Conservation (phyloP, 2,329 filamentous ascomycete species). For the Diaporthe nobilis region DNA sequence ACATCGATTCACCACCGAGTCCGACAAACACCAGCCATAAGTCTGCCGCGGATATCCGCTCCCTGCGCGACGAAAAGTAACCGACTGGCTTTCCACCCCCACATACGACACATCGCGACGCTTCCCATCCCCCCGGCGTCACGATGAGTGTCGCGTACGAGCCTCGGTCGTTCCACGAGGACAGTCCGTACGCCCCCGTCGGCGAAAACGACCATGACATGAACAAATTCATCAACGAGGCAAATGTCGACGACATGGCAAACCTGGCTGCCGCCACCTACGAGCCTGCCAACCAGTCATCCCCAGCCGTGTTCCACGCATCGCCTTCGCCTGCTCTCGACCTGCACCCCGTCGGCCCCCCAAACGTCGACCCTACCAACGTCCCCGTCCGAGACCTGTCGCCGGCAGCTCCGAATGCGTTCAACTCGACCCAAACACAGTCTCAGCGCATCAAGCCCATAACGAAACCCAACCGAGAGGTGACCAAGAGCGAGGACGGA, state of each 20-base stretch:
- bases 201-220: slow-evolving; percentile 50
- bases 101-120: not conserved
- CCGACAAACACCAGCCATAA: not conserved
- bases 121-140: not conserved
- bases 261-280: slow-evolving; percentile 51
- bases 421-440: slow-evolving; percentile 42
- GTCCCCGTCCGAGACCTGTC: slow-evolving; percentile 51
- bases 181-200: slow-evolving; percentile 63
- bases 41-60: not conserved
- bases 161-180: slow-evolving; percentile 62
- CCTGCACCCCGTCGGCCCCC: slow-evolving; percentile 48
- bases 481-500: slow-evolving; percentile 76
- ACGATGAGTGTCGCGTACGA: slow-evolving; percentile 68
- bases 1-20: not conserved
- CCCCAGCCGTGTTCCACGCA: slow-evolving; percentile 52
- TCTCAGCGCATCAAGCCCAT: slow-evolving; percentile 65
- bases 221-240: slow-evolving; percentile 49
- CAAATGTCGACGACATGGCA: slow-evolving; percentile 54
- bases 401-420: slow-evolving; percentile 46
- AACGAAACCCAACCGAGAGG: slow-evolving; percentile 70
- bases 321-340: slow-evolving; percentile 56
- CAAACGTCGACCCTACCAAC: slow-evolving; percentile 46
- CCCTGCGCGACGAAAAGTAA: not conserved
- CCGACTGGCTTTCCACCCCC: slow-evolving; percentile 13
- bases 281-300: slow-evolving; percentile 43